These are phyloP conservation scores for Millerozyma acaciae DNA, from an alignment of 805 yeast genomes.

Conservation along the genomic window DNA sequence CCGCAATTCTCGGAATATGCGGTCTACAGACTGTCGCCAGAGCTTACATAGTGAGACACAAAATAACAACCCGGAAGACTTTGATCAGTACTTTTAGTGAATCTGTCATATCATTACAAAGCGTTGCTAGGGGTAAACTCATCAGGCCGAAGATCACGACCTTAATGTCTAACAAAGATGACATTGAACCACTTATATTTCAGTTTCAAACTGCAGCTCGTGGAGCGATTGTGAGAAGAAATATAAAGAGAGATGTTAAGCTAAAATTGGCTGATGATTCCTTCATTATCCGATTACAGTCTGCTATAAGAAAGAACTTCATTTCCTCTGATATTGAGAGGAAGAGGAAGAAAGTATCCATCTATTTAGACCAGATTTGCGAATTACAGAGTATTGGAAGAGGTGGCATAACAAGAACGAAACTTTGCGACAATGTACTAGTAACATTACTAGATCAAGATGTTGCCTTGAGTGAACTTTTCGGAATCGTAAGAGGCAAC, in stretches of 20 bases:
- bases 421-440: constrained; percentile 40
- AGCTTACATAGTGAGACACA: constrained; percentile 30
- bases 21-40: constrained; percentile 43
- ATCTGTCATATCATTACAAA: constrained; percentile 30
- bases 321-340: constrained; percentile 20
- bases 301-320: constrained; percentile 34
- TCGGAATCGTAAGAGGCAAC: constrained; percentile 44
- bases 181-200: constrained; percentile 19
- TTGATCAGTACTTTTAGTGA: no score
- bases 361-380: neutral
- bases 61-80: no score
- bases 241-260: constrained; percentile 14
- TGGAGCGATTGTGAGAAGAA: constrained; percentile 17
- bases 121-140: constrained; percentile 24
- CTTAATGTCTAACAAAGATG: constrained; percentile 18
- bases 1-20: constrained; percentile 17
- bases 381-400: constrained; percentile 43
- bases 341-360: constrained; percentile 8
- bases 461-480: constrained; percentile 30
- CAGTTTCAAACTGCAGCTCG: constrained; percentile 31
- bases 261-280: constrained; percentile 13
- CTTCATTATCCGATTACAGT: constrained; percentile 31
- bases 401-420: constrained; percentile 43
- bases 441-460: constrained; percentile 41
- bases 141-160: constrained; percentile 17